A percentile compares a stretch with the other conserved stretches of the same genome.
These are phyloP conservation scores for Crithidia bombi DNA, from an alignment of 208 protist genomes.

Conservation along the genomic window DNA sequence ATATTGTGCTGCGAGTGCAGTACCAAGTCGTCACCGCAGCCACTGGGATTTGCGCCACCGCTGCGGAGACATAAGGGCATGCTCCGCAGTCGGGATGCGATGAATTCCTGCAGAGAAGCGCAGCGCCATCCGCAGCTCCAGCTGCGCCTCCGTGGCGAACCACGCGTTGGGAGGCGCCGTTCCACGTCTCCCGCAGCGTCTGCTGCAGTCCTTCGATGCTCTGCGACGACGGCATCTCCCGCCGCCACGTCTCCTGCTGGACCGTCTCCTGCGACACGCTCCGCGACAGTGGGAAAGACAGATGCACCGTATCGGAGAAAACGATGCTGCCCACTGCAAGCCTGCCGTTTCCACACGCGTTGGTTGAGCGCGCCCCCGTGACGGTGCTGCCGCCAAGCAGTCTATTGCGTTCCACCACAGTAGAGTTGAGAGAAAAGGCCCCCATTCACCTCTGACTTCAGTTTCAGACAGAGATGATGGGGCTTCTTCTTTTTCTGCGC, in stretches of 20 bases:
- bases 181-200: constrained; percentile 24
- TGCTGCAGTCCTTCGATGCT: neutral
- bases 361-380: neutral
- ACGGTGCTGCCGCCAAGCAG: neutral
- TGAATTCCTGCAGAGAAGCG: neutral
- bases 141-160: constrained; percentile 7
- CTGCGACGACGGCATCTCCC: neutral
- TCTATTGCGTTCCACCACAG: too few species aligned
- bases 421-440: too few species aligned
- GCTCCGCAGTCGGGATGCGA: neutral
- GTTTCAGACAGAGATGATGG: too few species aligned
- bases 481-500: too few species aligned
- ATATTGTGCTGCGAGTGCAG: constrained; percentile 6
- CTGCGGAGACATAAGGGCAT: neutral
- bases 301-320: constrained; percentile 10
- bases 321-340: neutral
- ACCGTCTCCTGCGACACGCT: neutral
- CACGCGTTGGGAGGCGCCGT: constrained; percentile 20
- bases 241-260: constrained; percentile 7
- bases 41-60: neutral
- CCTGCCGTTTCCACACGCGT: neutral
- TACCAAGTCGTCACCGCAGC: neutral
- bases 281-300: constrained; percentile 10
- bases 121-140: constrained; percentile 11
- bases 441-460: too few species aligned